phyloP scores from a whole-genome alignment of 2,329 filamentous ascomycete genomes.

The Gnomoniopsis smithogilvyi region DNA sequence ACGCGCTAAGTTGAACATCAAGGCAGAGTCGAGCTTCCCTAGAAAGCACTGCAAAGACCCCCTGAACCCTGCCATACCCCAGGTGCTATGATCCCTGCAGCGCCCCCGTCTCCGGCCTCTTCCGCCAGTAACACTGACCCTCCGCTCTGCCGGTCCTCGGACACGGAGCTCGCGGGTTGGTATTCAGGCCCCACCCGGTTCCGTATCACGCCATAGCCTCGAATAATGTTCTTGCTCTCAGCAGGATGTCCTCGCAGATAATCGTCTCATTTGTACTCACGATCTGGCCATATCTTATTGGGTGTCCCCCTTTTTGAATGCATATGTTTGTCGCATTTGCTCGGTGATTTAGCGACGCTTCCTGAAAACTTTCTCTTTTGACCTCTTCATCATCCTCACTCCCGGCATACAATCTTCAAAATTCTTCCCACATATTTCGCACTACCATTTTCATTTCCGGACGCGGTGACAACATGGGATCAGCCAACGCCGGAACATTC shows the following conservation, averaged over 20 bases:
- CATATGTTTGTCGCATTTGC: background rate
- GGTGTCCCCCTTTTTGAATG: background rate
- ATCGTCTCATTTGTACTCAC: background rate
- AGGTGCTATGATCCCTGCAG: background rate
- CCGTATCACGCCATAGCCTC: background rate
- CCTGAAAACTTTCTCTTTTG: background rate
- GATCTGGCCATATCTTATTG: background rate
- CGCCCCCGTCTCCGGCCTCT: background rate
- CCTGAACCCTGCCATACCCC: background rate
- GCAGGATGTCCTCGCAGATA: background rate
- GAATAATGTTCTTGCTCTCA: background rate
- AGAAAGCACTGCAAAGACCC: background rate
- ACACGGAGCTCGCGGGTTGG: background rate
- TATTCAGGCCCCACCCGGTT: background rate
- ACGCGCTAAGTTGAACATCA: background rate
- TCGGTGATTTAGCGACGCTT: background rate
- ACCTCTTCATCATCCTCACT: background rate
- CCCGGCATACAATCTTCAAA: background rate
- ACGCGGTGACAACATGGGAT: conserved; percentile 22
- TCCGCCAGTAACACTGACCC: background rate
- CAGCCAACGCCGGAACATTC: conserved; percentile 31
- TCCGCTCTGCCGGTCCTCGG: background rate
- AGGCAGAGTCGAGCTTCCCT: background rate
- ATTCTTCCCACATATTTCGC: background rate
- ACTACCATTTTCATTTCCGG: background rate